These are phyloP conservation scores for Escovopsis sp. DNA, from an alignment of 2,329 filamentous ascomycete species.

Conservation along the genomic window DNA sequence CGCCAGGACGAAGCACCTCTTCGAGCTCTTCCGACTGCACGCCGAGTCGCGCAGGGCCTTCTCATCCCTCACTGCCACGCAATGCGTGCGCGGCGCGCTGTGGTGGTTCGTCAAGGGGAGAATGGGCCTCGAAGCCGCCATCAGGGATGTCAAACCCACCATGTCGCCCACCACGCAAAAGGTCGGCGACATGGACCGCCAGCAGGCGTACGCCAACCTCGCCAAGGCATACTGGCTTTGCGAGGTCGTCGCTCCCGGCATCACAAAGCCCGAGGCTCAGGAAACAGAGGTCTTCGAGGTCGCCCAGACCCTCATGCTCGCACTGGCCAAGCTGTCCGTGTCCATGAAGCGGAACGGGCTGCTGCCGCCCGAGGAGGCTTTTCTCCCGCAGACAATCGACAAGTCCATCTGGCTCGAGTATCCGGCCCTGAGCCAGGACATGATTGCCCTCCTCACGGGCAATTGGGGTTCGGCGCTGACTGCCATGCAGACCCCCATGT, in stretches of 20 bases:
- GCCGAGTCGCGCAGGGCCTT: constrained; percentile 59
- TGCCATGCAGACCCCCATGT: constrained; percentile 30
- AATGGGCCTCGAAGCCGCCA: constrained; percentile 55
- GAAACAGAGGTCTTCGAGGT: constrained; percentile 37
- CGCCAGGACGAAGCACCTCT: constrained; percentile 55
- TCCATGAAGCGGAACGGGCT: constrained; percentile 79
- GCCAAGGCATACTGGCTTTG: constrained; percentile 79
- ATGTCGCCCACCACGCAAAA: constrained; percentile 32
- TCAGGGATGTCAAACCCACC: constrained; percentile 44
- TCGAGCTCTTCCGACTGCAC: constrained; percentile 61
- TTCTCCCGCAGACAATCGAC: constrained; percentile 65
- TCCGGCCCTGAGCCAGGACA: constrained; percentile 56
- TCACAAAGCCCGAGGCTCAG: constrained; percentile 28
- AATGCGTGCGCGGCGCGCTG: constrained; percentile 57
- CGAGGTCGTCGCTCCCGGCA: constrained; percentile 37
- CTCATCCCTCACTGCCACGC: constrained; percentile 44
- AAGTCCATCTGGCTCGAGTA: constrained; percentile 73
- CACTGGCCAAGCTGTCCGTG: constrained; percentile 57
- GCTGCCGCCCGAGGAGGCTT: constrained; percentile 52
- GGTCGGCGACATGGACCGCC: constrained; percentile 40
- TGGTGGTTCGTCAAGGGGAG: constrained; percentile 90
- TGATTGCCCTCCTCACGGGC: constrained; percentile 55
- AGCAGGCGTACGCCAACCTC: constrained; percentile 74
- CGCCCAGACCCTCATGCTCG: constrained; percentile 43
- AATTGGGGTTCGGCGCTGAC: constrained; percentile 35